Evolutionary conservation across 148 eudicot genomes (phyloP).

Genomic region (Spergularia bocconei): DNA sequence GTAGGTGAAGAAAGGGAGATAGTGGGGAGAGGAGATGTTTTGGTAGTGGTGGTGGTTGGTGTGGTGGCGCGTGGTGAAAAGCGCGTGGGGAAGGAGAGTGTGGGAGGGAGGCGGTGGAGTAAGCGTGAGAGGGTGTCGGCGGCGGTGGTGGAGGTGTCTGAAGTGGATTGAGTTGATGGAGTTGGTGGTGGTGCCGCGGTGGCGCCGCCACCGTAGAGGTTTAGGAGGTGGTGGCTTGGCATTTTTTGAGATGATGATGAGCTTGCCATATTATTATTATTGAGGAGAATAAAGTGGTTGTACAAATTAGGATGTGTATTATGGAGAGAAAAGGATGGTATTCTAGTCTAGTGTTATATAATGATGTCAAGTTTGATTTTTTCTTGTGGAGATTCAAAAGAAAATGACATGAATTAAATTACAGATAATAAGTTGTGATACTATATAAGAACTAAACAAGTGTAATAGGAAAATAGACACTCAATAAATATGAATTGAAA

Average conservation of each 20-base stretch:
- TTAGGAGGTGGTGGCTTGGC: slow-evolving; percentile 31
- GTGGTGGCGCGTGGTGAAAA: slow-evolving; percentile 35
- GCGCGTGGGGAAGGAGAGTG: slow-evolving; percentile 61
- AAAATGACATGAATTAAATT: too few relatives aligned
- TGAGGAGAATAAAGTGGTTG: neutral
- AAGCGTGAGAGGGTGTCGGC: slow-evolving; percentile 44
- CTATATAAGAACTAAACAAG: too few relatives aligned
- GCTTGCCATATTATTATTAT: slow-evolving; percentile 9
- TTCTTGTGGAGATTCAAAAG: too few relatives aligned
- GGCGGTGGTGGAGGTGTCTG: slow-evolving; percentile 26
- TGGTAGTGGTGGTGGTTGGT: slow-evolving; percentile 9
- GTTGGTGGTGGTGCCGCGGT: slow-evolving; percentile 86
- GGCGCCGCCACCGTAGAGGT: slow-evolving; percentile 30
- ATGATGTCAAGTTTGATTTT: too few relatives aligned
- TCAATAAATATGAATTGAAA: too few relatives aligned
- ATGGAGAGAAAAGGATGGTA: neutral
- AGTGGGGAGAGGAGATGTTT: slow-evolving; percentile 10
- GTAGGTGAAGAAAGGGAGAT: slow-evolving; percentile 36
- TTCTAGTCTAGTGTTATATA: too few relatives aligned
- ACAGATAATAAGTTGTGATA: too few relatives aligned
- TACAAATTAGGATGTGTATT: neutral
- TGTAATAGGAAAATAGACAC: too few relatives aligned
- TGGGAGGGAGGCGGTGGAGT: slow-evolving; percentile 74
- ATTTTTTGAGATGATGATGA: slow-evolving; percentile 43
- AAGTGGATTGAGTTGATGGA: slow-evolving; percentile 47